Evolutionary conservation across 805 yeast species (phyloP), one percentile per base, ranked within the genome.

Genomic region (Danielia oregonensis): DNA sequence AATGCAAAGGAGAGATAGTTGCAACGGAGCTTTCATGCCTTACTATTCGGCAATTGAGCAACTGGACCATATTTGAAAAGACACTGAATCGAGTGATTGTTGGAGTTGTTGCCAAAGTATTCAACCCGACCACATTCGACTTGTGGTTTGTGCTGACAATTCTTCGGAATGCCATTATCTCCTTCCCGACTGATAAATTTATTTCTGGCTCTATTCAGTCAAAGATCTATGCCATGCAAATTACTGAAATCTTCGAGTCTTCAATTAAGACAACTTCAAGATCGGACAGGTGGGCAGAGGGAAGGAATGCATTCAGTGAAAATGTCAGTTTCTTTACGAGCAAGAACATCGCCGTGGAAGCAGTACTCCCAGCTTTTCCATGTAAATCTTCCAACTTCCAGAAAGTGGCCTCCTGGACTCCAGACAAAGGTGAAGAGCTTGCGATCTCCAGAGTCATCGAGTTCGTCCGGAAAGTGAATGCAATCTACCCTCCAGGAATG

Each of bases 281-380:
- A 3, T 47, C 59, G 33, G 82, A 78, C 47, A 55, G 68, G 47
- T 77, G 82, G 82, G 60, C 59, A 8, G 42, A 46, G 6, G 65
- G 63, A 6, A 56, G 65, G 29, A 63, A 50, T 0, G 57, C 59
- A 27, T 78, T 77, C 43, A 50, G 63, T 7, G 54, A 59, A 17
- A 63, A 61, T 34, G 66, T 70, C 4, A 57, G 60, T 18, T 74
- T 68, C 48, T 78, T 73, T 48, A 74, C 78, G 16, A 61, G 69
- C 26, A 63, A 77, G 49, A 57, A 62, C 42, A 35, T 66, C 19
- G 66, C 65, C 25, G 64, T 78, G 40, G 78, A 76, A 51, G 74
- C 78, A 10, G 78, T 76, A 6, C 57, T 78, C 32, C 83, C 83
- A 5, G 83, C 83, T 0, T 78, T 78, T 41, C 83, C 83, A 7